Percentiles rank a stretch among this genome's conserved stretches.
These are phyloP conservation scores for Acanthamoeba lenticulata DNA, from an alignment of 208 protist species.

Conservation along the genomic window DNA sequence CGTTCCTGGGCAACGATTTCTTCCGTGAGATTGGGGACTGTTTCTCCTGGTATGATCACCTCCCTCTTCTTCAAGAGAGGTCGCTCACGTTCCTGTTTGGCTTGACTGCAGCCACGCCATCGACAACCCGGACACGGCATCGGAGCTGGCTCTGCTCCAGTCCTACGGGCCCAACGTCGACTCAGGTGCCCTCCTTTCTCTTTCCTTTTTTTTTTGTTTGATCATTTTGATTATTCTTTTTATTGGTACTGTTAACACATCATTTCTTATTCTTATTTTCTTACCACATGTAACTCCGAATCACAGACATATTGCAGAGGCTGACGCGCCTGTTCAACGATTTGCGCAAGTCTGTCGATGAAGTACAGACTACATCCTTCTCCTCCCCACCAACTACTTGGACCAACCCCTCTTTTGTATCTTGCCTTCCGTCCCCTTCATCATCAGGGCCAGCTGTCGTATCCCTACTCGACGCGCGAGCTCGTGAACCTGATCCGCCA, in stretches of 20 bases:
- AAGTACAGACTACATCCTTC: not conserved
- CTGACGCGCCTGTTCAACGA: conserved; percentile 55
- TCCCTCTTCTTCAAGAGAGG: not conserved
- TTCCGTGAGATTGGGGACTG: conserved; percentile 93
- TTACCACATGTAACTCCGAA: not conserved
- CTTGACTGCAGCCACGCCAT: conserved; percentile 86
- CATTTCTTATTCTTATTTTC: not conserved
- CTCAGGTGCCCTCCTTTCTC: not conserved
- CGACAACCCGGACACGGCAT: conserved; percentile 89
- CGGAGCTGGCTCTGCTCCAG: conserved; percentile 86
- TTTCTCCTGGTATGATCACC: conserved; percentile 81
- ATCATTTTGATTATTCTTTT: not conserved
- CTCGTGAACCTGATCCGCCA: conserved; percentile 95
- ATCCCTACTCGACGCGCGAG: conserved; percentile 87
- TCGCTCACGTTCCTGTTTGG: not conserved
- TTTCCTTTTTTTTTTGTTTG: not conserved
- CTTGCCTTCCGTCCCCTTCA: not conserved
- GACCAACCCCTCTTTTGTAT: conserved; percentile 79
- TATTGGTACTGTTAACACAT: not conserved
- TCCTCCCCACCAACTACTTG: not conserved
- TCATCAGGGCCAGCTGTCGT: conserved; percentile 89
- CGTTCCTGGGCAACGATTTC: conserved; percentile 96
- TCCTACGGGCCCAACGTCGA: conserved; percentile 74
- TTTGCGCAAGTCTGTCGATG: conserved; percentile 6
- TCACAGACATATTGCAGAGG: conserved; percentile 15